These are phyloP conservation scores for Candida pseudoviswanathii DNA, from an alignment of 1,139 yeast genomes.

Conservation along the genomic window DNA sequence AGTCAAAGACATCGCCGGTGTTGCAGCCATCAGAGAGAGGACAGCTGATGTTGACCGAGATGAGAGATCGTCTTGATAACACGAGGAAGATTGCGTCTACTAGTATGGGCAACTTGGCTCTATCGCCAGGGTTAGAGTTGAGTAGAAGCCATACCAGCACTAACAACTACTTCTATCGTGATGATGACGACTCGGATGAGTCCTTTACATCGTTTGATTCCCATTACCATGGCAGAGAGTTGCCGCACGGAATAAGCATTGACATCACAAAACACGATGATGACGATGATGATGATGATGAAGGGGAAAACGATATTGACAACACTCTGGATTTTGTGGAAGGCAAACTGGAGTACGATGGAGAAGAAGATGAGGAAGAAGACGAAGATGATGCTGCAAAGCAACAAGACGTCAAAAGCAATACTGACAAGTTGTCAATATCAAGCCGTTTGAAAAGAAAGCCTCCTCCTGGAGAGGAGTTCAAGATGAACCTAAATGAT, in stretches of 20 bases:
- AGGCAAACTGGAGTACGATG: conserved; percentile 4
- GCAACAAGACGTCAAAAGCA: neutral
- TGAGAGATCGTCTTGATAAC: conserved; percentile 30
- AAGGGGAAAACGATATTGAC: conserved; percentile 8
- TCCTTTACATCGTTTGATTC: conserved; percentile 20
- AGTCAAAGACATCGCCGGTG: conserved; percentile 15
- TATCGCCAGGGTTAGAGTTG: conserved; percentile 10
- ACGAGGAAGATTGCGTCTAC: conserved; percentile 12
- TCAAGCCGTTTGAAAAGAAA: conserved; percentile 23
- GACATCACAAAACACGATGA: conserved; percentile 15
- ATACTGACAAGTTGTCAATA: conserved; percentile 4
- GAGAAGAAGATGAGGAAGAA: neutral
- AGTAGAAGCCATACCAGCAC: conserved; percentile 15
- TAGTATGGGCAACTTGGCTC: conserved; percentile 8
- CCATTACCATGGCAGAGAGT: conserved; percentile 1
- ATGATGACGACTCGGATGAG: conserved; percentile 2
- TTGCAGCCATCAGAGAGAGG: conserved; percentile 12
- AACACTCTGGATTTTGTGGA: neutral
- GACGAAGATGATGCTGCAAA: neutral
- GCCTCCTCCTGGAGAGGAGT: conserved; percentile 27
- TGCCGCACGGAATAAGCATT: conserved; percentile 13
- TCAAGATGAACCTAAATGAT: conserved; percentile 10
- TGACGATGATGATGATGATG: conserved; percentile 9
- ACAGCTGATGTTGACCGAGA: conserved; percentile 22
- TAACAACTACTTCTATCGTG: neutral